These are phyloP conservation scores for Eremomyces bilateralis DNA, from an alignment of 495 filamentous ascomycete genomes.

Conservation along the genomic window DNA sequence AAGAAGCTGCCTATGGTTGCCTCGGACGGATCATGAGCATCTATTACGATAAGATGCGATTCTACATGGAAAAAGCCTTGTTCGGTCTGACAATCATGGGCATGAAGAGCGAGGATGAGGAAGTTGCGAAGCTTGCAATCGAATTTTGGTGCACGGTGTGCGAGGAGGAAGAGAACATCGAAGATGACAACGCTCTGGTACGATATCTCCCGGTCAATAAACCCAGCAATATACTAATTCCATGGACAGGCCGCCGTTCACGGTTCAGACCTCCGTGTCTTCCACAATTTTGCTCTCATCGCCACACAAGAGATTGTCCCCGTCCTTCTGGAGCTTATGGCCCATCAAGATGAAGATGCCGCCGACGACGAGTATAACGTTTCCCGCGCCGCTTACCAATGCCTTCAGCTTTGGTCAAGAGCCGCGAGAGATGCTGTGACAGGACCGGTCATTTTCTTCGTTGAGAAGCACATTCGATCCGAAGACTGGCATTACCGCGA, in stretches of 20 bases:
- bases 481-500: slow-evolving; percentile 88
- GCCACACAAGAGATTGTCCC: slow-evolving; percentile 85
- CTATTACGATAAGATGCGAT: slow-evolving; percentile 98
- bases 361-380: slow-evolving; percentile 92
- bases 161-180: slow-evolving; percentile 92
- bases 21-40: slow-evolving; percentile 94
- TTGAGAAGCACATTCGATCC: slow-evolving; percentile 70
- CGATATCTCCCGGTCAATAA: slow-evolving; percentile 6
- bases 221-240: too few species aligned
- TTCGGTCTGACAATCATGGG: slow-evolving; percentile 97
- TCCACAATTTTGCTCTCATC: slow-evolving; percentile 78
- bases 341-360: slow-evolving; percentile 94
- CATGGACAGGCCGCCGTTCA: too few species aligned
- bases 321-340: slow-evolving; percentile 68
- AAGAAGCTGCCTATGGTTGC: slow-evolving; percentile 88
- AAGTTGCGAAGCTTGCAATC: slow-evolving; percentile 91
- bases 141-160: slow-evolving; percentile 99
- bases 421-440: slow-evolving; percentile 67
- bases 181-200: slow-evolving; percentile 86
- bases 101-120: slow-evolving; percentile 95
- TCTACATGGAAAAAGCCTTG: slow-evolving; percentile 99
- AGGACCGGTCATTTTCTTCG: slow-evolving; percentile 62
- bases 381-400: slow-evolving; percentile 87
- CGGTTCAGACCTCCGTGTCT: slow-evolving; percentile 64
- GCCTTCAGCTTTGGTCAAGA: slow-evolving; percentile 83